Conservation (phyloP, 305 asterid genomes). For the Solanum hybrid region DNA sequence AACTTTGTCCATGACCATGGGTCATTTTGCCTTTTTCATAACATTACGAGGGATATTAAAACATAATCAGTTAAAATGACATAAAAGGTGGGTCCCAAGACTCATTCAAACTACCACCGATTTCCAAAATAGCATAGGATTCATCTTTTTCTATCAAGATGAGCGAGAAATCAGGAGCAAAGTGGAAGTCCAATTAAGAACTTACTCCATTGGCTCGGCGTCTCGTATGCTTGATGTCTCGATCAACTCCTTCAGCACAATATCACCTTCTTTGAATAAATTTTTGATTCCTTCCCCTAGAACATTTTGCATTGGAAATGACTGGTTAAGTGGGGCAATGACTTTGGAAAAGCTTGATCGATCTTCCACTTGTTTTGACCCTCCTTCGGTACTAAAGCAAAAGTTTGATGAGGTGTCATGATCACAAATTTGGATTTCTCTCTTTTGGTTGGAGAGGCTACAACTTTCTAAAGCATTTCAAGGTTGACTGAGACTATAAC, state of each 20-base stretch:
- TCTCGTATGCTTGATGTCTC: background rate
- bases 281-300: background rate
- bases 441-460: background rate
- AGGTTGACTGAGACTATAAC: background rate
- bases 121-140: no score
- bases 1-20: background rate
- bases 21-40: background rate
- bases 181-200: background rate
- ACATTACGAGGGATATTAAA: background rate
- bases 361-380: background rate
- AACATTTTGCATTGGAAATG: background rate
- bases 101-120: background rate
- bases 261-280: background rate
- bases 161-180: no score
- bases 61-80: no score
- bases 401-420: background rate
- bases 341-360: background rate
- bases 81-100: background rate
- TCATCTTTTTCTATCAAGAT: background rate
- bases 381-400: background rate
- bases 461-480: background rate
- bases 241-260: background rate
- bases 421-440: background rate
- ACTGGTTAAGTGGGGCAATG: background rate
- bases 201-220: no score